Conservation (phyloP, 176 grass and related monocot genomes). For the Oryza australiensis region DNA sequence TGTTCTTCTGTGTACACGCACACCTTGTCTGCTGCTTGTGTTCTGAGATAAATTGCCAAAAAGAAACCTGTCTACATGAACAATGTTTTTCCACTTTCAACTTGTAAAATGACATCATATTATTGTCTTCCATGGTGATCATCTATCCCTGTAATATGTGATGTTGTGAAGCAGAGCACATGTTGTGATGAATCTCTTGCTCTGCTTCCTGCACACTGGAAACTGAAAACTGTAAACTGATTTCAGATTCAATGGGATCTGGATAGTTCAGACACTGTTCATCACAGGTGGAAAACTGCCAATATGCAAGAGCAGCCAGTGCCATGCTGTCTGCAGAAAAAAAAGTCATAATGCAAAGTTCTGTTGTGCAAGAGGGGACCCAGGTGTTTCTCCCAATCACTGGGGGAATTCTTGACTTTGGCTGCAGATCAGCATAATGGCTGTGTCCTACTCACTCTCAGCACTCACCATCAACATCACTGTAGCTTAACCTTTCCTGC, state of each 20-base stretch:
- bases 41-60: neutral
- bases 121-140: neutral
- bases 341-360: slow-evolving; percentile 3
- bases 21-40: neutral
- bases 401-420: slow-evolving; percentile 27
- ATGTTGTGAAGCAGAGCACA: neutral
- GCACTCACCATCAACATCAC: slow-evolving; percentile 28
- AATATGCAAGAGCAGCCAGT: slow-evolving; percentile 4
- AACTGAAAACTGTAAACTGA: neutral
- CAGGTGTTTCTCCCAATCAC: slow-evolving; percentile 17
- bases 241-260: slow-evolving; percentile 10
- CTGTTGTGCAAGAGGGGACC: neutral
- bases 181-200: neutral
- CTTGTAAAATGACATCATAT: neutral
- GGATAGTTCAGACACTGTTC: slow-evolving; percentile 9
- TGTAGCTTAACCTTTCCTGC: neutral
- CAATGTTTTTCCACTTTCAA: neutral
- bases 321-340: neutral
- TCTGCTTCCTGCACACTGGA: neutral
- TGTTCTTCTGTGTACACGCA: slow-evolving; percentile 6
- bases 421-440: slow-evolving; percentile 4
- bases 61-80: neutral
- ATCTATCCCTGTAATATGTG: neutral
- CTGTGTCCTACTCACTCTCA: slow-evolving; percentile 23
- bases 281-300: slow-evolving; percentile 14